Evolutionary conservation across 805 yeast genomes (phyloP), one percentile per base, ranked within the genome.

Genomic region (Pichia nanzhaoensis): DNA sequence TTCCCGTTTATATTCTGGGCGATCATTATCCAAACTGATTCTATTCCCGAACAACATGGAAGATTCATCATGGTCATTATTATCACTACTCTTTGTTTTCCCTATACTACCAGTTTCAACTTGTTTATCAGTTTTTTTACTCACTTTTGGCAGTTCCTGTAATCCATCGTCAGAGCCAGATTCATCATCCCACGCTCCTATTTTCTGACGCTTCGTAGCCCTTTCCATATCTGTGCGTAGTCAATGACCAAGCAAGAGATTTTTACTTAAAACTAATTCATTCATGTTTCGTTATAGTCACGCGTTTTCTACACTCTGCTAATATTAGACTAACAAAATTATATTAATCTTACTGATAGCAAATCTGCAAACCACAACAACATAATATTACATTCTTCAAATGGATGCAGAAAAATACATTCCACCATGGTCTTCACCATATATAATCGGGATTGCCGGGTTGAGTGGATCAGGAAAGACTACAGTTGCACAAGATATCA

Each of bases 381-480:
- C n/a, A n/a, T n/a, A n/a, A n/a, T n/a, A n/a, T n/a, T n/a, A n/a
- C n/a, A n/a, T n/a, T n/a, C n/a, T 10, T 33, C n/a, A 18, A 10
- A 42, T 28, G 22, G 48, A 46, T 4, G 60, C 57, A 5, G 41
- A 28, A 44, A 49, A 55, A 21, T 84, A 84, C 54, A 70, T 75
- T 7, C 95, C 95, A 6, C 95, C 95, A n/a, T 85, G 95, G 95
- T 78, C 80, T 1, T 81, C 84, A 41, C 95, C 95, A 0, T 86
- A 84, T 55, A 77, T 86, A 41, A 86, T 86, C 51, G 95, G 95
- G n/a, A 75, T 86, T 17, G 95, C 95, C 0, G 95, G 95, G 1
- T 74, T 78, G 21, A 78, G 86, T 14, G 95, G 98, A 2, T 86
- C 96, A 0, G 99, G 99, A 1, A 91, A 91, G 60, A 91, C 98